phyloP scores from a whole-genome alignment of 495 filamentous ascomycete species.

The Penicillium dipodomyicola region DNA sequence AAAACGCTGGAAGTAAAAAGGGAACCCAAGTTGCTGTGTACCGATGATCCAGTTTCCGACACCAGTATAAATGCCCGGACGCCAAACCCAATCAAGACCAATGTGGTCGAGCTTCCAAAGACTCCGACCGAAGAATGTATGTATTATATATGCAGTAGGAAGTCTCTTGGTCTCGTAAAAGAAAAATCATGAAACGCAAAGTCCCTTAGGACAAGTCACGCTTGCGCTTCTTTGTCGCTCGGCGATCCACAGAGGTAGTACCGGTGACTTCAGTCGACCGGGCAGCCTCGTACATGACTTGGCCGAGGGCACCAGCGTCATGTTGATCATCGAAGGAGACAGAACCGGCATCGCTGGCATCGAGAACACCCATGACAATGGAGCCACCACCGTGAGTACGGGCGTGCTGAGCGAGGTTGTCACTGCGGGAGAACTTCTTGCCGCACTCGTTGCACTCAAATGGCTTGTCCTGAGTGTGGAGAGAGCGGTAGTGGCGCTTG shows the following conservation, averaged over 20 bases:
- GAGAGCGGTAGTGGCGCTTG: slow-evolving; percentile 97
- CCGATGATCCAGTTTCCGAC: slow-evolving; percentile 31
- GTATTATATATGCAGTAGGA: slow-evolving; percentile 37
- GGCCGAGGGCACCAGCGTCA: slow-evolving; percentile 63
- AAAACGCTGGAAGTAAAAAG: slow-evolving; percentile 5
- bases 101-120: slow-evolving; percentile 21
- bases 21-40: slow-evolving; percentile 25
- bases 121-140: slow-evolving; percentile 23
- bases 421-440: slow-evolving; percentile 98
- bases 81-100: slow-evolving; percentile 41
- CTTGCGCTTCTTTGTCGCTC: slow-evolving; percentile 74
- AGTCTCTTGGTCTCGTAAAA: slow-evolving; percentile 48
- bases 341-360: slow-evolving; percentile 56
- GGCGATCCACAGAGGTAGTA: slow-evolving; percentile 44
- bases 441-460: slow-evolving; percentile 97
- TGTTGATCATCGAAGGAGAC: slow-evolving; percentile 48
- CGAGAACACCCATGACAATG: slow-evolving; percentile 83
- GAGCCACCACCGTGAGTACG: slow-evolving; percentile 89
- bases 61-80: slow-evolving; percentile 41
- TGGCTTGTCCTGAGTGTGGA: slow-evolving; percentile 98
- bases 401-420: slow-evolving; percentile 95
- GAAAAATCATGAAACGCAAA: slow-evolving; percentile 23
- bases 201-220: slow-evolving; percentile 47
- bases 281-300: slow-evolving; percentile 73
- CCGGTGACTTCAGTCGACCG: slow-evolving; percentile 57